These are phyloP conservation scores for Royoungia palumana DNA, from an alignment of 768 basidiomycete species.

Conservation along the genomic window DNA sequence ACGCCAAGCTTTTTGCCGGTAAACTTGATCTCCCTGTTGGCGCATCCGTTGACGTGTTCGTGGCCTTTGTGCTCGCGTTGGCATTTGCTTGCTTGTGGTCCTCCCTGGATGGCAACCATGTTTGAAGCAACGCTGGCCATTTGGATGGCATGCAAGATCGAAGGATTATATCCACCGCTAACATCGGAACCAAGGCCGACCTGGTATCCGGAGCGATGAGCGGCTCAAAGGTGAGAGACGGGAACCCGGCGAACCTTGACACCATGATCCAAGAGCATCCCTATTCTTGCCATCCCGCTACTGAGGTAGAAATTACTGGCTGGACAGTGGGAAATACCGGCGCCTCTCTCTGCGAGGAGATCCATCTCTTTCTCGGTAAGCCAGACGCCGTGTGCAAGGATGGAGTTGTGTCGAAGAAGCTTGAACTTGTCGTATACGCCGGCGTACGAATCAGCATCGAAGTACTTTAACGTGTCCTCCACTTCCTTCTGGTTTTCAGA, in stretches of 20 bases:
- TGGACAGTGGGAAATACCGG: constrained; percentile 91
- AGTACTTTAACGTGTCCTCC: constrained; percentile 58
- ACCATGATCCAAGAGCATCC: constrained; percentile 73
- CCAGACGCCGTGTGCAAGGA: constrained; percentile 86
- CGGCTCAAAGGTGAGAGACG: neutral
- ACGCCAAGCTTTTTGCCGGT: constrained; percentile 64
- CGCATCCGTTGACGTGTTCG: neutral
- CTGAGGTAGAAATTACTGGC: constrained; percentile 90
- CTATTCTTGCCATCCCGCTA: constrained; percentile 81
- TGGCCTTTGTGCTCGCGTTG: neutral
- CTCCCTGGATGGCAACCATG: constrained; percentile 52
- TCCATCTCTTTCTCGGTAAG: constrained; percentile 70
- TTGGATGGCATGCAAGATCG: constrained; percentile 72
- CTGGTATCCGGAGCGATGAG: constrained; percentile 36
- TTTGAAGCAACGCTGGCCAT: constrained; percentile 81
- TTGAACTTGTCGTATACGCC: constrained; percentile 77
- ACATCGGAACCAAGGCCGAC: constrained; percentile 95
- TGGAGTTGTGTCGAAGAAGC: constrained; percentile 73
- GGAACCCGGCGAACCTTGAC: constrained; percentile 61
- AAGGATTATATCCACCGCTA: constrained; percentile 82
- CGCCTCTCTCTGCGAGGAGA: constrained; percentile 58
- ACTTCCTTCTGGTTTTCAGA: constrained; percentile 81
- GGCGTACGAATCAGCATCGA: constrained; percentile 70
- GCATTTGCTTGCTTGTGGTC: constrained; percentile 8
- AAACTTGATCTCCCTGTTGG: constrained; percentile 33